Percentiles rank a stretch among this genome's conserved stretches.
These are phyloP conservation scores for Chaetomiaceae sp. DNA, from an alignment of 2,329 filamentous ascomycete genomes.

Conservation along the genomic window DNA sequence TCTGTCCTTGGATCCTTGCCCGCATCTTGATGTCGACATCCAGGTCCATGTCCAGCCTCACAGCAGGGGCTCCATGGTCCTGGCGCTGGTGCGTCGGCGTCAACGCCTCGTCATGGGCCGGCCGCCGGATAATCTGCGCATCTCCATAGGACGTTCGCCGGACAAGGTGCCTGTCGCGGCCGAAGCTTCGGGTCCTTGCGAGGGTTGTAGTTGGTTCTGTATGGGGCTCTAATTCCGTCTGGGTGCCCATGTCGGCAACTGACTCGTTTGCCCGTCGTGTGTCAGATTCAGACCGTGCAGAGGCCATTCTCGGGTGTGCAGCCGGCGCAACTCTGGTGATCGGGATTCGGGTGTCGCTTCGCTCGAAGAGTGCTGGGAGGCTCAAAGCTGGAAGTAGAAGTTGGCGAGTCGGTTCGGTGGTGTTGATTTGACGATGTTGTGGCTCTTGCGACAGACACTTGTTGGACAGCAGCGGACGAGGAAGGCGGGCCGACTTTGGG, in stretches of 20 bases:
- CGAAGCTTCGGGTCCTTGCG: neutral
- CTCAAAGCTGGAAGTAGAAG: too few species aligned
- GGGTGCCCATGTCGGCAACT: neutral
- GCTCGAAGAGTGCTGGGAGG: neutral
- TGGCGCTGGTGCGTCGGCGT: neutral
- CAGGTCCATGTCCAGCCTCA: constrained; percentile 25
- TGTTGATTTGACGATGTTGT: too few species aligned
- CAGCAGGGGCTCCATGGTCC: constrained; percentile 17
- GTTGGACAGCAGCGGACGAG: too few species aligned
- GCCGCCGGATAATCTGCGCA: neutral
- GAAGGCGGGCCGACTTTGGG: too few species aligned
- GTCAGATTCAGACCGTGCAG: neutral
- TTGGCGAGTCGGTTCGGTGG: too few species aligned
- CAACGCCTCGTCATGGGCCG: neutral
- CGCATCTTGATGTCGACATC: constrained; percentile 26
- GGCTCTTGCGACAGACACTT: too few species aligned
- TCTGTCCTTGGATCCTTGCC: constrained; percentile 23
- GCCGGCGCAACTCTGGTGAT: neutral
- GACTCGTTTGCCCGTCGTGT: neutral
- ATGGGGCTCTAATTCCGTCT: neutral
- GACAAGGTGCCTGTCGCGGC: neutral
- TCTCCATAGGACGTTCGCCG: neutral
- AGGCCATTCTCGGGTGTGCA: neutral
- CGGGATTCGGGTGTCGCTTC: neutral
- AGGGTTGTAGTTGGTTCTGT: neutral